Conservation (phyloP, 176 grass and related monocot genomes). For the Juncus effusus region DNA sequence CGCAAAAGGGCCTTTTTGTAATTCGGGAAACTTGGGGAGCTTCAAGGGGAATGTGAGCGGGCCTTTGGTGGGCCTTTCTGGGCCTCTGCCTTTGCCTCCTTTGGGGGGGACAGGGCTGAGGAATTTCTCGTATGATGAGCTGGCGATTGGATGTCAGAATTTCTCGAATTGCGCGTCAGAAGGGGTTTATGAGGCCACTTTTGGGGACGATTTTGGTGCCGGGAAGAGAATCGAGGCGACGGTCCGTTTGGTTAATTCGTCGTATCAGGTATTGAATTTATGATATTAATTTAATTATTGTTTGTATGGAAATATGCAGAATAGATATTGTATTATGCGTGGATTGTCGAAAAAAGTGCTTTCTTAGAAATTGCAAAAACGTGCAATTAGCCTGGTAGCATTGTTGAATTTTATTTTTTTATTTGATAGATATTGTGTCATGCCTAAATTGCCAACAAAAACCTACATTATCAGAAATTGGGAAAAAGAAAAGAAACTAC, state of each 20-base stretch:
- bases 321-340: no score
- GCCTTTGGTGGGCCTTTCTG: conserved; percentile 49
- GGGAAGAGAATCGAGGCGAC: conserved; percentile 70
- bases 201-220: conserved; percentile 49
- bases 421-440: no score
- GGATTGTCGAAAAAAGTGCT: no score
- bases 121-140: conserved; percentile 71
- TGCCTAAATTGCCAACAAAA: no score
- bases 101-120: conserved; percentile 41
- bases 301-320: no score
- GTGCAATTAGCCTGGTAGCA: no score
- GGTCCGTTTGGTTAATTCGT: conserved; percentile 49
- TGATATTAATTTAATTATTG: neutral
- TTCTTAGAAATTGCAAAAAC: no score
- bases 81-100: conserved; percentile 80
- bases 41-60: conserved; percentile 68
- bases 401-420: no score
- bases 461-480: no score
- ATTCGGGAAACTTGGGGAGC: conserved; percentile 62
- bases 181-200: conserved; percentile 76
- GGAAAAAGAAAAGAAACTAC: no score
- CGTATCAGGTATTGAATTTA: conserved; percentile 47
- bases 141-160: conserved; percentile 60
- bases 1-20: conserved; percentile 4
- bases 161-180: conserved; percentile 71